These are phyloP conservation scores for Pythium rishiriense DNA, from an alignment of 352 stramenopile genomes.

Conservation along the genomic window DNA sequence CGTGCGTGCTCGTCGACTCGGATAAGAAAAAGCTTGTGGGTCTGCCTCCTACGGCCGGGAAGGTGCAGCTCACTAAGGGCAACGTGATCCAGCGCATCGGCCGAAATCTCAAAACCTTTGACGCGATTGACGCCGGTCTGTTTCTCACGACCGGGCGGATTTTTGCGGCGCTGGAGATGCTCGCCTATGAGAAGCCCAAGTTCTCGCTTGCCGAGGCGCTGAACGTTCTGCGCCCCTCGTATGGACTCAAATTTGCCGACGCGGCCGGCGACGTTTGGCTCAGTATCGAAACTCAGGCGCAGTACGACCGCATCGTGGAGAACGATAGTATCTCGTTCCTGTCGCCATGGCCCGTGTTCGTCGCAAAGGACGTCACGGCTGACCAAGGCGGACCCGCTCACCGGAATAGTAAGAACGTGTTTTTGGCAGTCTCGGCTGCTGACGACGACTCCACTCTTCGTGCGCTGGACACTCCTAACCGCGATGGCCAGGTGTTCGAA, in stretches of 20 bases:
- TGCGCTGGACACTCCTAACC: constrained; percentile 54
- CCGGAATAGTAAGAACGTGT: constrained; percentile 63
- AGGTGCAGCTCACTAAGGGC: constrained; percentile 57
- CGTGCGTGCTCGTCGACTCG: constrained; percentile 76
- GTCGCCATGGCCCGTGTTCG: constrained; percentile 76
- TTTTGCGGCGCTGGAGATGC: constrained; percentile 81
- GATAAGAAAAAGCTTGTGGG: constrained; percentile 60
- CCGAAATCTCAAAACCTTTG: constrained; percentile 65
- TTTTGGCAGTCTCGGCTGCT: constrained; percentile 70
- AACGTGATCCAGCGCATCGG: constrained; percentile 63
- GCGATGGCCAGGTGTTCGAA: constrained; percentile 60
- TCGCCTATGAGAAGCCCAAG: constrained; percentile 83
- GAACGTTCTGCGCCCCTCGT: constrained; percentile 76
- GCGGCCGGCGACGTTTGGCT: constrained; percentile 67
- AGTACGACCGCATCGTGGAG: constrained; percentile 55
- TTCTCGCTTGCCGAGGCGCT: constrained; percentile 84
- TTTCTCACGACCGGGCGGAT: constrained; percentile 71
- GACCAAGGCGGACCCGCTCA: constrained; percentile 9
- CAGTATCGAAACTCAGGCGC: constrained; percentile 78
- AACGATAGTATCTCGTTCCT: constrained; percentile 60
- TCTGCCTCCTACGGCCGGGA: constrained; percentile 63
- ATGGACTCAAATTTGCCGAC: constrained; percentile 73
- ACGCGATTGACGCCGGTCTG: constrained; percentile 75
- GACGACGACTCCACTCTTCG: constrained; percentile 81
- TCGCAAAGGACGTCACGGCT: constrained; percentile 57